phyloP scores from a whole-genome alignment of 2,329 filamentous ascomycete species.

The Cadophora luteo-olivacea region DNA sequence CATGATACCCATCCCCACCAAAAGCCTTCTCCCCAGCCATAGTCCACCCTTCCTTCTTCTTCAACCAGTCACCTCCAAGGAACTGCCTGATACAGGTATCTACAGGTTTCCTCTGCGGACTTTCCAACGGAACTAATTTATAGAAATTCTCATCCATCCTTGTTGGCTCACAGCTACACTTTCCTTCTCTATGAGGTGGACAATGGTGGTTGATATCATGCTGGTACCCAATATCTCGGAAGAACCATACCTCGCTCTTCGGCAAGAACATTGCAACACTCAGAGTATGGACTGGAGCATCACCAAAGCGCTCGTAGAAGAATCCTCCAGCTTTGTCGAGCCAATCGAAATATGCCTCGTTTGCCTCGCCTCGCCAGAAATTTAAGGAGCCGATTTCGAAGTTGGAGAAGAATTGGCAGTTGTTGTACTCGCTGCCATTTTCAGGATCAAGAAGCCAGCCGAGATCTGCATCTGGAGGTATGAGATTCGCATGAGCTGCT shows the following conservation, averaged over 20 bases:
- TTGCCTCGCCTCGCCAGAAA: slow-evolving; percentile 86
- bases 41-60: slow-evolving; percentile 51
- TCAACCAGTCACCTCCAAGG: slow-evolving; percentile 51
- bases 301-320: slow-evolving; percentile 98
- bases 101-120: slow-evolving; percentile 53
- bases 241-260: slow-evolving; percentile 95
- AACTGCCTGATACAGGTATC: slow-evolving; percentile 55
- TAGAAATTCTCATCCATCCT: slow-evolving; percentile 54
- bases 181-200: slow-evolving; percentile 40
- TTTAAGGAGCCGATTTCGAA: slow-evolving; percentile 93
- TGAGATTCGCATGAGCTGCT: slow-evolving; percentile 82
- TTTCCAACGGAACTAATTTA: slow-evolving; percentile 54
- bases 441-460: slow-evolving; percentile 83
- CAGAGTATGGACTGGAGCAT: slow-evolving; percentile 95
- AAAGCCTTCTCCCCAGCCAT: slow-evolving; percentile 49
- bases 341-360: slow-evolving; percentile 86
- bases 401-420: slow-evolving; percentile 99
- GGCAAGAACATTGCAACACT: slow-evolving; percentile 83
- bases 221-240: slow-evolving; percentile 96
- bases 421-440: slow-evolving; percentile 87
- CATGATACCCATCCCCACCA: slow-evolving; percentile 53
- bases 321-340: slow-evolving; percentile 92
- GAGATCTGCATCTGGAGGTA: slow-evolving; percentile 82
- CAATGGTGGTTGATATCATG: slow-evolving; percentile 64
- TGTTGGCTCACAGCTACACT: slow-evolving; percentile 53